Evolutionary conservation across 495 filamentous ascomycete genomes (phyloP), one percentile per base, ranked within the genome.

Genomic region (Ramalina intermedia): DNA sequence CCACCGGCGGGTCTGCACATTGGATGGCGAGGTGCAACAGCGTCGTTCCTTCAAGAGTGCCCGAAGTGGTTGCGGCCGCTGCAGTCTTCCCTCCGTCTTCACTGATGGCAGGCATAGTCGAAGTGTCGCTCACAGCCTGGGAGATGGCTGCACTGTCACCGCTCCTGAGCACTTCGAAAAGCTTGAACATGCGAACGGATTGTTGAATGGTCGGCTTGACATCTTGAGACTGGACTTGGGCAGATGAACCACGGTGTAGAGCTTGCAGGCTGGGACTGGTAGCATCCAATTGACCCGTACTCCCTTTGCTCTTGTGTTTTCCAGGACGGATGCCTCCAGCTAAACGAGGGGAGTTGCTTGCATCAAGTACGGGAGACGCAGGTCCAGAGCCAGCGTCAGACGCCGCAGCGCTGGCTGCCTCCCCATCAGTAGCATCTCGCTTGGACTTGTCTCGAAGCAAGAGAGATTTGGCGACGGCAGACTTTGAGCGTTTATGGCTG

Each of bases 21-120:
- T 96, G 91, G n/a, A 96, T 85, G 23, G 91, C 89, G 45, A 98
- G 69, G 63, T 96, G 93, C 14, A 98, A 72, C 37, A 95, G 80
- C 0, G 85, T 87, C 2, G 88, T 91, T 37, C 89, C 87, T 38
- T 87, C 84, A 16, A 89, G 51, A 8, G 67, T 64, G 4, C 65
- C 53, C 11, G 51, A 65, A 20, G 65, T 60, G 12, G 58, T 61
- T 14, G 60, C 67, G 14, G 68, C 63, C 9, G 66, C 59, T 23
- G 61, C 59, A 27, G 71, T 65, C 47, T 75, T 68, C 23, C 69
- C 62, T 41, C 72, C 69, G 20, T 64, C 65, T 3, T 65, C 66
- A 17, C 57, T 61, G 44, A 73, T 74, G 36, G 66, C 65, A 40
- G 37, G 54, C 39, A 53, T 52, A 1, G 57, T 56, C 33, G 64